These are phyloP conservation scores for Arachis stenosperma DNA, from an alignment of 306 rosid genomes.

Conservation along the genomic window DNA sequence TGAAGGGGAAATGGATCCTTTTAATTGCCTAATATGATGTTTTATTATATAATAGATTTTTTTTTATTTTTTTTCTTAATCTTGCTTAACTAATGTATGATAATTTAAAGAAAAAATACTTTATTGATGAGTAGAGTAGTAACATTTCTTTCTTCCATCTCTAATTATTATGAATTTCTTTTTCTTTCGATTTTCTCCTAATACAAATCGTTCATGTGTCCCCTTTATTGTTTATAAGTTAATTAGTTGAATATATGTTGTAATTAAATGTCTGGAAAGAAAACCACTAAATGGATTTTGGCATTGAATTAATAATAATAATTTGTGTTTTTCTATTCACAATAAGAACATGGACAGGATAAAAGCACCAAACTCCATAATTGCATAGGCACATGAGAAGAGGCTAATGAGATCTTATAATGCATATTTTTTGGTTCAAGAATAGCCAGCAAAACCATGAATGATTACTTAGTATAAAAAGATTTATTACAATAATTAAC, in stretches of 20 bases:
- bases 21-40: background rate
- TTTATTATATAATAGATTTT: no score
- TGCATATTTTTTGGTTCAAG: background rate
- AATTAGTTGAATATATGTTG: background rate
- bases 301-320: background rate
- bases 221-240: background rate
- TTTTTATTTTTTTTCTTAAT: no score
- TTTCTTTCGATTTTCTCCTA: no score
- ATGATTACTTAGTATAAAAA: background rate
- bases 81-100: no score
- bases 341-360: background rate
- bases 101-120: no score
- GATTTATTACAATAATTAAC: background rate
- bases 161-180: background rate
- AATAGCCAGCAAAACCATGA: background rate
- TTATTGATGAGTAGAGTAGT: background rate
- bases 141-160: background rate
- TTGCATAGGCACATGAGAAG: background rate
- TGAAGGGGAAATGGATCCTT: background rate
- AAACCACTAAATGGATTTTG: background rate
- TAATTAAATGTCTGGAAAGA: background rate
- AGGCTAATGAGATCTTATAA: background rate
- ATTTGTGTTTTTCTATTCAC: background rate
- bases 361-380: background rate
- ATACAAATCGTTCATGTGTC: background rate